Percentiles rank a stretch among this genome's conserved stretches.
Conservation (phyloP, 352 stramenopile genomes). For the Pythium guiyangense region DNA sequence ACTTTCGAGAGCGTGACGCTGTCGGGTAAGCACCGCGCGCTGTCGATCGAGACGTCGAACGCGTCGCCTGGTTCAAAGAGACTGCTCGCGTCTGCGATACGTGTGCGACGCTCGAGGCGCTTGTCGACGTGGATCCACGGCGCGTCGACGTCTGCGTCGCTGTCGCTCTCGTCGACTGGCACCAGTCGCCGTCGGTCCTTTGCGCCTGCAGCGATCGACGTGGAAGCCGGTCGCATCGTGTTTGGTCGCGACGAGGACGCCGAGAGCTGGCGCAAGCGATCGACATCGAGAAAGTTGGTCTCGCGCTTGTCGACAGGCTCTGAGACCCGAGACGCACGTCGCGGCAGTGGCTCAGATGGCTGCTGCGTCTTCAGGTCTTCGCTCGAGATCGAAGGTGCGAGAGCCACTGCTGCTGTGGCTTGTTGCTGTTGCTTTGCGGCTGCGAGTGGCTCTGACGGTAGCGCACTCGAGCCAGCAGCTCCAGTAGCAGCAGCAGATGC, state of each 20-base stretch:
- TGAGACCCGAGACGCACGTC: constrained; percentile 2
- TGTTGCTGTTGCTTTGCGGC: background rate
- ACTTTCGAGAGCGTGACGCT: constrained; percentile 66
- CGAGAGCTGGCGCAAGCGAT: constrained; percentile 24
- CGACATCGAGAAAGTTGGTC: constrained; percentile 29
- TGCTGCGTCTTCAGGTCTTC: background rate
- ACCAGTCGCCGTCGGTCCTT: constrained; percentile 20
- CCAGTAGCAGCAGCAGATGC: too few relatives aligned
- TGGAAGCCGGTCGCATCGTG: constrained; percentile 22
- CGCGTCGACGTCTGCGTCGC: background rate
- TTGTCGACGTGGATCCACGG: constrained; percentile 45
- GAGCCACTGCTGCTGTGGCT: background rate
- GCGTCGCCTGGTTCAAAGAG: constrained; percentile 61
- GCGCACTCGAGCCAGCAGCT: too few relatives aligned
- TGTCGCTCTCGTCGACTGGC: constrained; percentile 19
- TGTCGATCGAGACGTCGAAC: constrained; percentile 82
- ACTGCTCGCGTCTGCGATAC: constrained; percentile 12
- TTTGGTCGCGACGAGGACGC: constrained; percentile 24
- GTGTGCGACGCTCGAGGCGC: constrained; percentile 18
- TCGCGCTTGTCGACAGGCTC: constrained; percentile 7
- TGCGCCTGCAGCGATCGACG: constrained; percentile 7
- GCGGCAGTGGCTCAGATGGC: background rate
- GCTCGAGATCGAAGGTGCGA: constrained; percentile 1
- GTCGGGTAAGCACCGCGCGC: constrained; percentile 67
- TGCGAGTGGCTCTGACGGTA: too few relatives aligned